phyloP scores from a whole-genome alignment of 2,329 filamentous ascomycete species.

The Apiospora arundinis region DNA sequence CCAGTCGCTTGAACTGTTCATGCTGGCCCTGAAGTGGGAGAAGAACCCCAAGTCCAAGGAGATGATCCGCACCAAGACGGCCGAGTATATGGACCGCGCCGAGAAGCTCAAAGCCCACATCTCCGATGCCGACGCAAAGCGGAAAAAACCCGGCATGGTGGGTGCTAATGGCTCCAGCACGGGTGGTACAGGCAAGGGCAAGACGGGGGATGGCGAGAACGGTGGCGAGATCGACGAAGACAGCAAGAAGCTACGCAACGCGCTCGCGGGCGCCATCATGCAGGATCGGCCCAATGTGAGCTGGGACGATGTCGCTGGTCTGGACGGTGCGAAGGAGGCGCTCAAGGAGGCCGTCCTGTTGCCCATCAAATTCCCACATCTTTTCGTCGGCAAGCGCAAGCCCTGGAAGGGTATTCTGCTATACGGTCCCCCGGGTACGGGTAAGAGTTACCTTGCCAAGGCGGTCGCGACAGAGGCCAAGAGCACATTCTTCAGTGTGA shows the following conservation, averaged over 20 bases:
- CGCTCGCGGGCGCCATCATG: slow-evolving; percentile 88
- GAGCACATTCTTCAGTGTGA: slow-evolving; percentile 98
- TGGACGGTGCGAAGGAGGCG: slow-evolving; percentile 94
- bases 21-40: slow-evolving; percentile 99
- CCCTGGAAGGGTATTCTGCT: slow-evolving; percentile 98
- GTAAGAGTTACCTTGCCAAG: slow-evolving; percentile 97
- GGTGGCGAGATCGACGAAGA: slow-evolving; percentile 78
- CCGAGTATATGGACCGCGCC: slow-evolving; percentile 97
- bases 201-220: slow-evolving; percentile 52
- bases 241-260: slow-evolving; percentile 91
- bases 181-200: slow-evolving; percentile 67
- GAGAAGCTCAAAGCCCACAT: slow-evolving; percentile 97
- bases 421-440: slow-evolving; percentile 94
- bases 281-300: slow-evolving; percentile 95
- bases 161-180: slow-evolving; percentile 74
- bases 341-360: slow-evolving; percentile 97
- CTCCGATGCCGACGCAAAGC: slow-evolving; percentile 72
- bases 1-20: slow-evolving; percentile 94
- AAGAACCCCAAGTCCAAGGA: slow-evolving; percentile 98
- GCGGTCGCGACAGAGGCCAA: slow-evolving; percentile 98
- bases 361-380: slow-evolving; percentile 96
- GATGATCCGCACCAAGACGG: slow-evolving; percentile 94
- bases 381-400: slow-evolving; percentile 95
- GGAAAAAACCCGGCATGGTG: slow-evolving; percentile 74
- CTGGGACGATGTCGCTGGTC: slow-evolving; percentile 97